These are phyloP conservation scores for Fragaria nilgerrensis DNA, from an alignment of 306 rosid genomes.

Conservation along the genomic window DNA sequence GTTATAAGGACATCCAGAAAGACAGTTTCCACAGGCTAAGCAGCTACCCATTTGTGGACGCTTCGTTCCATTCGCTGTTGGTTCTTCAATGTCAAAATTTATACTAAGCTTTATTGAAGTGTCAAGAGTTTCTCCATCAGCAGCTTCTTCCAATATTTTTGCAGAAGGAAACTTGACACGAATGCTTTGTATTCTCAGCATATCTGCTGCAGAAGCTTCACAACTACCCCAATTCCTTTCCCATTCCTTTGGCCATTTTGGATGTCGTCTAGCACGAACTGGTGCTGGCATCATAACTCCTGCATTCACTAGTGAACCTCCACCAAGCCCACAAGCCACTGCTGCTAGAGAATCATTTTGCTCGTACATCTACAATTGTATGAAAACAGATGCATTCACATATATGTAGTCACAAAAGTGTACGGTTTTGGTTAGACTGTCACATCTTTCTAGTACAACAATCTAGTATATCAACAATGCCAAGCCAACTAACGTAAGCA, in stretches of 20 bases:
- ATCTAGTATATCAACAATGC: background rate
- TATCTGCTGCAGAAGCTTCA: constrained; percentile 37
- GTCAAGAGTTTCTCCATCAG: constrained; percentile 21
- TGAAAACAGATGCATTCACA: background rate
- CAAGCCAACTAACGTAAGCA: background rate
- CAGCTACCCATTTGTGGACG: constrained; percentile 17
- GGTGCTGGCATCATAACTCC: constrained; percentile 38
- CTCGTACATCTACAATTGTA: constrained; percentile 17
- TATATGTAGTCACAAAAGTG: background rate
- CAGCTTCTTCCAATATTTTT: constrained; percentile 27
- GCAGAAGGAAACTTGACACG: constrained; percentile 30
- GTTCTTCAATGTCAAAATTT: constrained; percentile 32
- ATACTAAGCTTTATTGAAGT: constrained; percentile 29
- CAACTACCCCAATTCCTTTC: constrained; percentile 35
- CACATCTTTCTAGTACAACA: background rate
- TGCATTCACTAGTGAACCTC: constrained; percentile 41
- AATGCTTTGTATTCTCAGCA: constrained; percentile 31
- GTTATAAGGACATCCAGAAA: constrained; percentile 39
- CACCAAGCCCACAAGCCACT: constrained; percentile 42
- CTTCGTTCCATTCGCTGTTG: constrained; percentile 7
- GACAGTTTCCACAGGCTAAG: constrained; percentile 38
- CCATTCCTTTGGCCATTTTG: constrained; percentile 44
- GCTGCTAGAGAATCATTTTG: constrained; percentile 33
- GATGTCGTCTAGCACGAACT: constrained; percentile 27
- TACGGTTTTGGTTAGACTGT: background rate